Evolutionary conservation across 192 early-diverging fungal genomes (phyloP).

Genomic region (Phlyctochytrium bullatum): DNA sequence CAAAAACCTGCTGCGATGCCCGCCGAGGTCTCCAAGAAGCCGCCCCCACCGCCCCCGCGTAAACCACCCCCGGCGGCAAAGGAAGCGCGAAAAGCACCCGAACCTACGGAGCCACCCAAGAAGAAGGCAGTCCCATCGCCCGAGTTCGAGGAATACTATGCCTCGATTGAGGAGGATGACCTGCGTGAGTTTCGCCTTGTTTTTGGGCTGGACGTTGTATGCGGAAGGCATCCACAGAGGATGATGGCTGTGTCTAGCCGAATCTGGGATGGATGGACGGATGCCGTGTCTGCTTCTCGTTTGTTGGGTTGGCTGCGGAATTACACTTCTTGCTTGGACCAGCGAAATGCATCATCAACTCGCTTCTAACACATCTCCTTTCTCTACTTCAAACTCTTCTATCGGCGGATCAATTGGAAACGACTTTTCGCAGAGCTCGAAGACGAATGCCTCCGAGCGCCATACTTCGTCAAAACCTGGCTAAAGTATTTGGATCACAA

Average conservation of each 20-base stretch:
- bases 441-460: slow-evolving; percentile 53
- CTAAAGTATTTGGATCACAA: slow-evolving; percentile 90
- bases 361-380: too few relatives aligned
- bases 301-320: not conserved
- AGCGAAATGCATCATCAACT: too few relatives aligned
- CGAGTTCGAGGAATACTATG: not conserved
- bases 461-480: slow-evolving; percentile 73
- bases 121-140: not conserved
- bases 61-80: not conserved
- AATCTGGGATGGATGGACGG: not conserved
- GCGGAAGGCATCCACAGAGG: too few relatives aligned
- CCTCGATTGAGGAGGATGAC: not conserved
- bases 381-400: too few relatives aligned
- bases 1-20: too few relatives aligned
- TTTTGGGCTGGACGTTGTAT: not conserved
- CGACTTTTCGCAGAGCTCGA: slow-evolving; percentile 38
- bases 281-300: not conserved
- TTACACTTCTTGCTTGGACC: not conserved
- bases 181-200: not conserved
- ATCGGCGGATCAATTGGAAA: too few relatives aligned
- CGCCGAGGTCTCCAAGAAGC: too few relatives aligned
- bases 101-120: too few relatives aligned
- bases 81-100: not conserved
- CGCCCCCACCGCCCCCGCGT: not conserved
- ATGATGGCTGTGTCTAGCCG: too few relatives aligned